Evolutionary conservation across 129 eudicot genomes (phyloP).

Genomic region (Tagetes patula): DNA sequence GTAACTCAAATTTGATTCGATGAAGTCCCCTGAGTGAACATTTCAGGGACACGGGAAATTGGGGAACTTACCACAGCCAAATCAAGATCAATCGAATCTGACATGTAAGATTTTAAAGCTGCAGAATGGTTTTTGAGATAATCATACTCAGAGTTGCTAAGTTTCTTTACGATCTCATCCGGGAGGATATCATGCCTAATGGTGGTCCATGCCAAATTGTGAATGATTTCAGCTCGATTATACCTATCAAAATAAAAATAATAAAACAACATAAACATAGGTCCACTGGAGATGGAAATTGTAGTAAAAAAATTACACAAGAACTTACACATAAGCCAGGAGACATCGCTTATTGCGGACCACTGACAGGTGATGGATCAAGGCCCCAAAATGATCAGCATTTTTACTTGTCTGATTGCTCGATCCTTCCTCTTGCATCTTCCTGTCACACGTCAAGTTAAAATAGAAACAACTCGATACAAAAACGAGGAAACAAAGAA

Average conservation of each 20-base stretch:
- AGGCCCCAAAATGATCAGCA: slow-evolving; percentile 88
- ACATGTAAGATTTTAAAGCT: slow-evolving; percentile 63
- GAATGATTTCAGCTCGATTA: slow-evolving; percentile 80
- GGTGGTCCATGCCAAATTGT: slow-evolving; percentile 72
- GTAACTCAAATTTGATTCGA: no score
- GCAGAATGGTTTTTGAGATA: slow-evolving; percentile 70
- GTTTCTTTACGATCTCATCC: slow-evolving; percentile 67
- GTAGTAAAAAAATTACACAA: background rate
- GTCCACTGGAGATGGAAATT: slow-evolving; percentile 10
- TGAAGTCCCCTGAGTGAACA: no score
- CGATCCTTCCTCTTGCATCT: slow-evolving; percentile 63
- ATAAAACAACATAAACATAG: slow-evolving; percentile 16
- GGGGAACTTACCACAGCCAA: slow-evolving; percentile 57
- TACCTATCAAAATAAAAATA: slow-evolving; percentile 44
- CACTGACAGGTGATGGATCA: slow-evolving; percentile 68
- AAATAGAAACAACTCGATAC: no score
- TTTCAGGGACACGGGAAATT: background rate
- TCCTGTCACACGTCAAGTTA: slow-evolving; percentile 37
- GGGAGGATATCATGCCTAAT: slow-evolving; percentile 59
- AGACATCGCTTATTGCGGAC: slow-evolving; percentile 60
- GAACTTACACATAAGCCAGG: slow-evolving; percentile 87
- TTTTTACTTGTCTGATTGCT: slow-evolving; percentile 55
- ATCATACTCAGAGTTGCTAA: slow-evolving; percentile 71
- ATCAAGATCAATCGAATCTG: slow-evolving; percentile 64
- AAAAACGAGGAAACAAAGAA: background rate